Conservation (phyloP, 1,139 yeast genomes). For the Suhomyces coccinellae region DNA sequence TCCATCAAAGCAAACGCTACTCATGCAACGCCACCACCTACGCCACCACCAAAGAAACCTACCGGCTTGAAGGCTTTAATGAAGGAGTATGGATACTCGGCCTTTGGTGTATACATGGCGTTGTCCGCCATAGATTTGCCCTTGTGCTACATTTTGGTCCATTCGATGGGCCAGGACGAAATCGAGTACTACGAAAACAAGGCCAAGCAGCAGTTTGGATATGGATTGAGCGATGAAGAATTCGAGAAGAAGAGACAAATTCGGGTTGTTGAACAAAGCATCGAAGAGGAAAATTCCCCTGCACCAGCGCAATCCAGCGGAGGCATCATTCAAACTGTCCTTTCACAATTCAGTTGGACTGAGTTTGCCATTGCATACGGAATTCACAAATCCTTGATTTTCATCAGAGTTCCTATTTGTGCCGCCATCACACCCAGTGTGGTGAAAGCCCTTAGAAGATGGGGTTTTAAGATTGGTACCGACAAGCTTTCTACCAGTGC, state of each 20-base stretch:
- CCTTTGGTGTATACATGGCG: constrained; percentile 78
- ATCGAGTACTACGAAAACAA: constrained; percentile 66
- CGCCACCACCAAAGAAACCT: constrained; percentile 29
- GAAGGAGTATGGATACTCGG: constrained; percentile 89
- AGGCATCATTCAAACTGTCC: constrained; percentile 23
- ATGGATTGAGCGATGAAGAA: constrained; percentile 47
- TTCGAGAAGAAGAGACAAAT: constrained; percentile 36
- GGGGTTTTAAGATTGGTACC: constrained; percentile 82
- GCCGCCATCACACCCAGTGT: constrained; percentile 90
- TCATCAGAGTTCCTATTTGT: constrained; percentile 82
- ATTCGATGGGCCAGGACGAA: constrained; percentile 79
- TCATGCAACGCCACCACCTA: constrained; percentile 11
- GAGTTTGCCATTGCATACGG: constrained; percentile 93
- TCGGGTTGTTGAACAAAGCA: constrained; percentile 26
- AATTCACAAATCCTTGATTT: constrained; percentile 79
- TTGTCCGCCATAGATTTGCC: constrained; percentile 78
- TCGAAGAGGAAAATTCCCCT: constrained; percentile 20
- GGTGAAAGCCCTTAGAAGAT: constrained; percentile 60
- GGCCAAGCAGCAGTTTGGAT: constrained; percentile 60
- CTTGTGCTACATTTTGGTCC: constrained; percentile 76
- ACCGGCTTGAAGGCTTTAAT: constrained; percentile 67
- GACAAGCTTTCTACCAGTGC: constrained; percentile 41
- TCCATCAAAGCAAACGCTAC: constrained; percentile 14
- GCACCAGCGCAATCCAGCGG: constrained; percentile 17
- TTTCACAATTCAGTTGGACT: constrained; percentile 50